These are phyloP conservation scores for Pisolithus albus DNA, from an alignment of 768 basidiomycete species.

Conservation along the genomic window DNA sequence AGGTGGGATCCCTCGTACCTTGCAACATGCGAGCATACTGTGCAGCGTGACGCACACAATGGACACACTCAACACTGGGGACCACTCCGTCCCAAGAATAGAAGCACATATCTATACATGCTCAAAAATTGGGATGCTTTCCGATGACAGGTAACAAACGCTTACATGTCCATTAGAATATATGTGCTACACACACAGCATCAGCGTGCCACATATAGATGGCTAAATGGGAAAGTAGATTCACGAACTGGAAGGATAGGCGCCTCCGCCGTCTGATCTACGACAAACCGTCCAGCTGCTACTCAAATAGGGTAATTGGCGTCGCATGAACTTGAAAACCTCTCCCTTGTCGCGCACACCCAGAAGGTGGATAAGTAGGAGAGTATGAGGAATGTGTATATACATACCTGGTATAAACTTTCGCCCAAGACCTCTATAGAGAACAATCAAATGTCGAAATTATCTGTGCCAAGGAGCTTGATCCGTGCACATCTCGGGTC, in stretches of 20 bases:
- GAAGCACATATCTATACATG: constrained; percentile 72
- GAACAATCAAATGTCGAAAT: constrained; percentile 73
- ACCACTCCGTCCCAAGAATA: constrained; percentile 86
- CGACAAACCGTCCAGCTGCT: constrained; percentile 81
- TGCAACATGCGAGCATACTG: constrained; percentile 90
- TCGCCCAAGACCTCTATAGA: constrained; percentile 82
- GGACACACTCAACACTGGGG: constrained; percentile 77
- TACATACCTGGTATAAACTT: constrained; percentile 60
- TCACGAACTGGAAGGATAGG: constrained; percentile 71
- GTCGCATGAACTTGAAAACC: constrained; percentile 66
- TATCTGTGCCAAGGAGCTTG: constrained; percentile 63
- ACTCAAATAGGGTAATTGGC: constrained; percentile 77
- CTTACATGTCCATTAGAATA: constrained; percentile 84
- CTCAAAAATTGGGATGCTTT: constrained; percentile 12
- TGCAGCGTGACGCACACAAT: constrained; percentile 84
- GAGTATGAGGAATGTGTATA: neutral
- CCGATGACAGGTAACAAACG: neutral
- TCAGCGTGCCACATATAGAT: constrained; percentile 4
- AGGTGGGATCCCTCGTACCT: constrained; percentile 38
- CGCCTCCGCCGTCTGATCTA: constrained; percentile 54
- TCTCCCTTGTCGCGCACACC: constrained; percentile 46
- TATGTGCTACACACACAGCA: constrained; percentile 50
- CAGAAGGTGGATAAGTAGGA: neutral
- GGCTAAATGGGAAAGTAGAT: neutral
- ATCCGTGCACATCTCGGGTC: constrained; percentile 45